Conservation (phyloP, 148 eudicot species). For the Cornus suecica region DNA sequence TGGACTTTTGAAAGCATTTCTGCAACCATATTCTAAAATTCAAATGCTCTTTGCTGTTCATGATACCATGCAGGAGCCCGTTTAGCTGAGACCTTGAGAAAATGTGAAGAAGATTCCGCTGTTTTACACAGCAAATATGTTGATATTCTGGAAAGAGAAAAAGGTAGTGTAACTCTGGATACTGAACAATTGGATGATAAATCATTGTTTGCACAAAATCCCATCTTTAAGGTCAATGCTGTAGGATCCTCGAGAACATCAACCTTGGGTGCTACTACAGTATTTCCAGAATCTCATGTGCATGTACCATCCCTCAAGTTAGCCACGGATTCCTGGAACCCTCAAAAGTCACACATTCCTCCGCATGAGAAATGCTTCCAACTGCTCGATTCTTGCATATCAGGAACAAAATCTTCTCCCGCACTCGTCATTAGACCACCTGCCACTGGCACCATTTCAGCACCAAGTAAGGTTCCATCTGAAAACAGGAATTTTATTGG, state of each 20-base stretch:
- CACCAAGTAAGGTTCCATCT: constrained; percentile 23
- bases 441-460: constrained; percentile 19
- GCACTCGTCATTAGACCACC: constrained; percentile 41
- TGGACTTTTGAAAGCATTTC: neutral
- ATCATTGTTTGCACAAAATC: constrained; percentile 29
- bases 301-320: constrained; percentile 35
- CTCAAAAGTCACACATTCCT: constrained; percentile 24
- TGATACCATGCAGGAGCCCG: constrained; percentile 25
- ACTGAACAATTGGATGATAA: constrained; percentile 27
- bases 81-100: constrained; percentile 21
- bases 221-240: constrained; percentile 21
- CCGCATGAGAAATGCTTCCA: constrained; percentile 34
- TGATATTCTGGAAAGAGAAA: constrained; percentile 42
- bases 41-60: neutral
- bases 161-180: constrained; percentile 22
- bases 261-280: constrained; percentile 20
- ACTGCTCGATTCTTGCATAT: constrained; percentile 32
- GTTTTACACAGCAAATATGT: constrained; percentile 19
- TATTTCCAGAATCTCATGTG: constrained; percentile 31
- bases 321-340: constrained; percentile 24
- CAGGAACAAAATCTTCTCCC: constrained; percentile 41
- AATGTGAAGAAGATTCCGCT: constrained; percentile 20
- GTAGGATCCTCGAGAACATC: constrained; percentile 24
- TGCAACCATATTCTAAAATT: neutral
- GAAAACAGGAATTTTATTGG: constrained; percentile 17